A percentile compares a stretch with the other conserved stretches of the same genome.
phyloP scores from a whole-genome alignment of 768 basidiomycete genomes.

The Baorangia bicolor region DNA sequence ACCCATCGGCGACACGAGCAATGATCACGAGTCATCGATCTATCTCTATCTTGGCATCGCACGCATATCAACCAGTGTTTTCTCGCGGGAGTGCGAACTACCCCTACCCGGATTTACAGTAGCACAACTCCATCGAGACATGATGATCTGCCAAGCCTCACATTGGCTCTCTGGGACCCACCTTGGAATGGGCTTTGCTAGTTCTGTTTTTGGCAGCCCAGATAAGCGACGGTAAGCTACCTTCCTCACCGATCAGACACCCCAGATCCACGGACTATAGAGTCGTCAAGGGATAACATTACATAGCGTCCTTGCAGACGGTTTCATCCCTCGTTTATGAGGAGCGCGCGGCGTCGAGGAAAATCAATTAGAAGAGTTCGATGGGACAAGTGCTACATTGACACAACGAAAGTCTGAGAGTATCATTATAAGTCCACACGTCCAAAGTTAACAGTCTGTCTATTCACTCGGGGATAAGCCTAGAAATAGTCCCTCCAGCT shows the following conservation, averaged over 20 bases:
- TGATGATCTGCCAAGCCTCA: not conserved
- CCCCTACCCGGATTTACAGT: not conserved
- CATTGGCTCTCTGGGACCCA: no score
- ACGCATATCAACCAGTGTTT: not conserved
- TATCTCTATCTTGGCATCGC: not conserved
- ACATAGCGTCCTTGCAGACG: no score
- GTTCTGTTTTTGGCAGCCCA: no score
- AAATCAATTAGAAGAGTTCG: not conserved
- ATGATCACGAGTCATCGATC: no score
- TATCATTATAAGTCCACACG: not conserved
- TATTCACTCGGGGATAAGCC: not conserved
- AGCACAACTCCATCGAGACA: no score
- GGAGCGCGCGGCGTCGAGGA: not conserved
- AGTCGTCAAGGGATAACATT: no score
- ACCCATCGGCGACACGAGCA: no score
- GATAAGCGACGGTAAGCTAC: no score
- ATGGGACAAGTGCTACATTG: not conserved
- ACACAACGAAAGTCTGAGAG: not conserved
- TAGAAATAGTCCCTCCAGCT: not conserved
- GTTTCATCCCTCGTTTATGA: not conserved
- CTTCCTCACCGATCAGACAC: no score
- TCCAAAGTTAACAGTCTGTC: not conserved
- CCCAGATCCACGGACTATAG: no score
- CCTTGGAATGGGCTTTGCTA: no score
- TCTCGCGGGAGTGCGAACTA: not conserved